Conservation (phyloP, 2,329 filamentous ascomycete genomes). For the Alternaria dauci region DNA sequence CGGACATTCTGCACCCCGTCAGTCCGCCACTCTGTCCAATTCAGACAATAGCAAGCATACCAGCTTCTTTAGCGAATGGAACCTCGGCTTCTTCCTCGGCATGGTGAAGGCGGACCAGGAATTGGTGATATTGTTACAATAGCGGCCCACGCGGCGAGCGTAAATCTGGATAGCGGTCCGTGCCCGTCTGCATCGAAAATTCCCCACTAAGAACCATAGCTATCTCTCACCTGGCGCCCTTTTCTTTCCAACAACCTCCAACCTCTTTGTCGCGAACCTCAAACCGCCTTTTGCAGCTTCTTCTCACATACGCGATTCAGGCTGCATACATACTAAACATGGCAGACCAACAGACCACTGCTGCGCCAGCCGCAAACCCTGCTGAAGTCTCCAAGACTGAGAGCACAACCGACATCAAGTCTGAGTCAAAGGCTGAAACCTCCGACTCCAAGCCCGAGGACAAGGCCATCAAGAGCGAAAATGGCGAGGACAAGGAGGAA, state of each 20-base stretch:
- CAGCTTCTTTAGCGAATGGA: conserved; percentile 71
- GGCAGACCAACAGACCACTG: conserved; percentile 33
- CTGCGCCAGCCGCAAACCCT: conserved; percentile 30
- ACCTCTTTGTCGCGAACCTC: conserved; percentile 1
- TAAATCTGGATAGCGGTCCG: conserved; percentile 8
- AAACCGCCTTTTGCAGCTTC: conserved; percentile 2
- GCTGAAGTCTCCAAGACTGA: conserved; percentile 25
- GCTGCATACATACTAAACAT: conserved; percentile 22
- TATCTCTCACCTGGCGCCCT: conserved; percentile 11
- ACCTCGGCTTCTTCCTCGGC: conserved; percentile 61
- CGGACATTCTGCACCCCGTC: conserved; percentile 76
- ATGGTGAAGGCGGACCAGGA: conserved; percentile 37
- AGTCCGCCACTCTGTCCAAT: conserved; percentile 9
- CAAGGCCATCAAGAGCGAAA: conserved; percentile 10
- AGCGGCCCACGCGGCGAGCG: conserved; percentile 12
- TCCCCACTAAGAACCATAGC: conserved; percentile 22
- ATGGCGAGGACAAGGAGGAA: conserved; percentile 29
- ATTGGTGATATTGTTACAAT: conserved; percentile 11
- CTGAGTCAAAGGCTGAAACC: conserved; percentile 23
- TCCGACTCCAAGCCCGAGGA: conserved; percentile 9
- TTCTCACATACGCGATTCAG: conserved; percentile 15
- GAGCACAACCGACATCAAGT: conserved; percentile 19
- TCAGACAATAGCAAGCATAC: conserved; percentile 58
- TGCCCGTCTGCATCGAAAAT: conserved; percentile 21
- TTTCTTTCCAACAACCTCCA: conserved; percentile 9